Evolutionary conservation across 305 asterid genomes (phyloP).

Genomic region (Ajuga reptans): DNA sequence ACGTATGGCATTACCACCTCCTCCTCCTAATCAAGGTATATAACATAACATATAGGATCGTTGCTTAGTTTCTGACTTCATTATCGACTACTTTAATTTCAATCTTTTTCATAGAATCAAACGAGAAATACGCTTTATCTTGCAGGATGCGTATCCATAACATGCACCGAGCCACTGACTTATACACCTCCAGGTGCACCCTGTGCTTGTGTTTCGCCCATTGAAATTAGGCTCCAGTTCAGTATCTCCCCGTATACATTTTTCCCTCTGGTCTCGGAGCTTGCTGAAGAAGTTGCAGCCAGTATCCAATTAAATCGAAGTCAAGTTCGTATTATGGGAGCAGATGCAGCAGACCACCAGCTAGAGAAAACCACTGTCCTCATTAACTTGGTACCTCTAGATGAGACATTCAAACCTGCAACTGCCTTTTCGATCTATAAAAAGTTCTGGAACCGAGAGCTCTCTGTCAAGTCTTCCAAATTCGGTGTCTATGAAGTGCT

Average conservation of each 20-base stretch:
- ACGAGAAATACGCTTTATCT: background rate
- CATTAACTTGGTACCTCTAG: constrained; percentile 64
- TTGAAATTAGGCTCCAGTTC: constrained; percentile 57
- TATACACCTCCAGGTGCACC: constrained; percentile 62
- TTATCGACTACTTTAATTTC: background rate
- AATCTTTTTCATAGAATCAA: background rate
- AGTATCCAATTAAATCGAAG: constrained; percentile 42
- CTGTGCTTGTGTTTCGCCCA: constrained; percentile 86
- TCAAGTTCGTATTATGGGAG: constrained; percentile 90
- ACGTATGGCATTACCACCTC: constrained; percentile 55
- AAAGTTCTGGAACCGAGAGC: constrained; percentile 67
- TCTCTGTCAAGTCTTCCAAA: constrained; percentile 38
- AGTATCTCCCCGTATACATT: constrained; percentile 48
- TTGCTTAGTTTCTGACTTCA: background rate
- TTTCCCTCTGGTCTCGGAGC: constrained; percentile 62
- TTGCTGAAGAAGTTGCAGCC: constrained; percentile 52
- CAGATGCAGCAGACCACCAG: constrained; percentile 67
- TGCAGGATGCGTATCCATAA: constrained; percentile 55
- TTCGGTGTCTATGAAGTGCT: constrained; percentile 74
- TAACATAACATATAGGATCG: background rate
- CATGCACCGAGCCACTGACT: constrained; percentile 72
- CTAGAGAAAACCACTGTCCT: constrained; percentile 63
- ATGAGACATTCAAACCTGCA: constrained; percentile 39
- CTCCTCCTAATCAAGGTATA: constrained; percentile 72
- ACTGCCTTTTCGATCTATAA: constrained; percentile 50